These are phyloP conservation scores for Marasmius sp. DNA, from an alignment of 1,284 basidiomycete genomes.

Conservation along the genomic window DNA sequence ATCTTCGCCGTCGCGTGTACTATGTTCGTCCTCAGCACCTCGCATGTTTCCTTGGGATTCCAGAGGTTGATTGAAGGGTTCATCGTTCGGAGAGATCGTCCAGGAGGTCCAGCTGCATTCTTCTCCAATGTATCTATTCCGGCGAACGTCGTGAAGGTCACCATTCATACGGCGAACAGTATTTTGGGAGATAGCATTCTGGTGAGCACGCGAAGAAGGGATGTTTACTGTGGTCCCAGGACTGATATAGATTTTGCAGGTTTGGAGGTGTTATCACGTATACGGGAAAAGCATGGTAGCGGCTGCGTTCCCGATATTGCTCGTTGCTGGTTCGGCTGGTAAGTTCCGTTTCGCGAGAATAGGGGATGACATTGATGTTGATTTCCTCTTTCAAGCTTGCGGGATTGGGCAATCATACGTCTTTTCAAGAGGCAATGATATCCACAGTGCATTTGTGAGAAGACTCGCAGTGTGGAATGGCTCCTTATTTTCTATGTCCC, in stretches of 20 bases:
- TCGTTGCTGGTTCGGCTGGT: constrained; percentile 35
- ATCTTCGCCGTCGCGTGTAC: constrained; percentile 30
- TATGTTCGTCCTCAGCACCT: constrained; percentile 36
- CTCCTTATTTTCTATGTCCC: constrained; percentile 34
- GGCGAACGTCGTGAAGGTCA: constrained; percentile 38
- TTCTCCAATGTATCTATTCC: constrained; percentile 38
- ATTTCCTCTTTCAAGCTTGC: constrained; percentile 22
- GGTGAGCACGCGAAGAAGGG: constrained; percentile 18
- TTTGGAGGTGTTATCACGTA: constrained; percentile 38
- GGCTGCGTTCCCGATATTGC: constrained; percentile 29
- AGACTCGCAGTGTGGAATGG: constrained; percentile 35
- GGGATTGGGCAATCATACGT: constrained; percentile 35
- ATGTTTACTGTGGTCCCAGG: background rate
- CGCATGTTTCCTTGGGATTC: constrained; percentile 38
- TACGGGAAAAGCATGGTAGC: constrained; percentile 34
- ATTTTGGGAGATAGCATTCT: constrained; percentile 36
- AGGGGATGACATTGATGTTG: background rate
- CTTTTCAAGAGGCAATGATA: constrained; percentile 29
- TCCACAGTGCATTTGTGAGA: constrained; percentile 34
- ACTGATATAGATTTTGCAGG: constrained; percentile 15
- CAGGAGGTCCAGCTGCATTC: constrained; percentile 34
- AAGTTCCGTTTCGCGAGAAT: constrained; percentile 7
- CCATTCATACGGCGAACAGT: constrained; percentile 36
- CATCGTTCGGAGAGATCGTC: constrained; percentile 30
- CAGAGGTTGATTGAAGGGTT: constrained; percentile 37